Evolutionary conservation across 2,329 filamentous ascomycete species (phyloP), one percentile per base, ranked within the genome.

Genomic region (Diaporthe citriasiana): DNA sequence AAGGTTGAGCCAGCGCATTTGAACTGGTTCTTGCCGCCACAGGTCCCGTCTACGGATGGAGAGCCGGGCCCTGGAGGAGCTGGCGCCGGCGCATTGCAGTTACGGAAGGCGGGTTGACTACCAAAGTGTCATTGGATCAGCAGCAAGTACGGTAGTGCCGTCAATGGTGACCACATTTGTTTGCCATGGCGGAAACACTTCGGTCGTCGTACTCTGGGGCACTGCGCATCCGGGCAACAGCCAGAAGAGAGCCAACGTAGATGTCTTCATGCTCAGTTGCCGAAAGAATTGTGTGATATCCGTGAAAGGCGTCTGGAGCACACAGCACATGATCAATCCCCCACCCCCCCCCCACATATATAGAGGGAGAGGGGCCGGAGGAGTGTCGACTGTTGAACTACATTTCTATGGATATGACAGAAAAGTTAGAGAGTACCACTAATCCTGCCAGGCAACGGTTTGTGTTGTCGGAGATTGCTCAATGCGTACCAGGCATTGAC

Each of bases 21-120:
- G 53, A 56, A 56, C 53, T 56, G 53, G 53, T 35, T 56, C 10
- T 35, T 56, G 30, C 53, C 53, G 30, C 53, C 53, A 56, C 53
- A 56, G 3, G 53, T 35, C 30, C 53, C 53, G 27, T 56, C 30
- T 56, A 35, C 30, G 33, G 53, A 56, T 38, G 30, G 19, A 38
- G 53, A 56, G 19, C 53, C 53, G 30, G 53, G 53, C 1, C 53
- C 30, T n/a, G 53, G 53, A 38, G 53, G 17, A 56, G 53, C 53
- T 35, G 9, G 19, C 22, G 8, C 53, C 7, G 53, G 30, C 2
- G 30, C 19, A 35, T 56, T 56, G 8, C 53, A 56, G 30, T 56
- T 56, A 10, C 53, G 30, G 53, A 56, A 56, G 8, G 8, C 53
- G 7, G 53, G 30, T 56, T 56, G 53, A 35, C 53, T 56, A 22